Evolutionary conservation across 139 green algal species (phyloP).

Genomic region (Chlamydomonas sp.): DNA sequence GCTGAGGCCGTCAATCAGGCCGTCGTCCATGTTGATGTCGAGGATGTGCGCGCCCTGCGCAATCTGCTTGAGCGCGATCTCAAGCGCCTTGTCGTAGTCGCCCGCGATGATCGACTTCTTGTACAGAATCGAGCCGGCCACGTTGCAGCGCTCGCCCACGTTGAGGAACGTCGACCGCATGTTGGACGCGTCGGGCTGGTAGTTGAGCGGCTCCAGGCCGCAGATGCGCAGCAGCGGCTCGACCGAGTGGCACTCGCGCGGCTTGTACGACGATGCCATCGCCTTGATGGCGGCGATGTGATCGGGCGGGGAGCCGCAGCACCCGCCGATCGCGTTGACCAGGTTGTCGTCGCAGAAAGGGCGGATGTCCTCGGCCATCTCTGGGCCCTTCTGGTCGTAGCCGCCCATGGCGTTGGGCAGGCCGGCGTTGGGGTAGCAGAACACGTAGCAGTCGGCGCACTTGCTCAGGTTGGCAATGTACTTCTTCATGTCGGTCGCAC

Average conservation of each 20-base stretch:
- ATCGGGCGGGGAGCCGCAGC: conserved; percentile 77
- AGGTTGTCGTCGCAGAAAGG: conserved; percentile 83
- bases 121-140: conserved; percentile 89
- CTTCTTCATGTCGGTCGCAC: conserved; percentile 86
- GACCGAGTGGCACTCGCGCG: conserved; percentile 51
- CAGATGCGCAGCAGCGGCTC: conserved; percentile 77
- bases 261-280: conserved; percentile 56
- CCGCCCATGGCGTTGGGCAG: conserved; percentile 97
- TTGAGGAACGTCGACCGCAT: conserved; percentile 87
- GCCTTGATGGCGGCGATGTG: conserved; percentile 80
- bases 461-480: conserved; percentile 88
- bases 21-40: conserved; percentile 99
- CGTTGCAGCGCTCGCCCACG: conserved; percentile 97
- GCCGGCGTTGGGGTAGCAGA: conserved; percentile 97
- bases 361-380: conserved; percentile 92
- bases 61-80: conserved; percentile 75
- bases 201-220: conserved; percentile 93
- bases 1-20: conserved; percentile 86
- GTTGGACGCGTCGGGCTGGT: conserved; percentile 64
- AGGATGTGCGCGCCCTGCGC: conserved; percentile 83
- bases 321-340: conserved; percentile 92
- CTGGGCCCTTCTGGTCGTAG: conserved; percentile 90
- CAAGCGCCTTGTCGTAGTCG: conserved; percentile 88
- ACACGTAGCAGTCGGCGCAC: conserved; percentile 88
- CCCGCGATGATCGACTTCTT: conserved; percentile 96